phyloP scores from a whole-genome alignment of 805 yeast species.

The Candida methanosorbosa region DNA sequence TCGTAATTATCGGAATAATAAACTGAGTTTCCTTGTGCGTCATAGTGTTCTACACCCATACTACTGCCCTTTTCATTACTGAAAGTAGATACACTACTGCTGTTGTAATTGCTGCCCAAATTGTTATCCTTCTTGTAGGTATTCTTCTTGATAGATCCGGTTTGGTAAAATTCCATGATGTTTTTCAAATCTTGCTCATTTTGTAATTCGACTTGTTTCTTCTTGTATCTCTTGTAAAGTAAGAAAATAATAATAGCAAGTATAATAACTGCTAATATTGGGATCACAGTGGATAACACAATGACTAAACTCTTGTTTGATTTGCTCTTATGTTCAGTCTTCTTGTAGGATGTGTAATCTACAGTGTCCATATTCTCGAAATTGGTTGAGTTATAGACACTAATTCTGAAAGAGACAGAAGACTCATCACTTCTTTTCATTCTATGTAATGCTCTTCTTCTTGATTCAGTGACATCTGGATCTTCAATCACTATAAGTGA shows the following conservation, averaged over 20 bases:
- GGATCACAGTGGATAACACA: conserved; percentile 37
- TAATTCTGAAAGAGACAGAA: conserved; percentile 22
- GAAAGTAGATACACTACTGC: conserved; percentile 3
- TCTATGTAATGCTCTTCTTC: conserved; percentile 11
- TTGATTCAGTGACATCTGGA: conserved; percentile 5
- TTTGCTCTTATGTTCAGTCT: conserved; percentile 4
- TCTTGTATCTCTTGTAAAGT: conserved; percentile 19
- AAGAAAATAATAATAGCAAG: conserved; percentile 20
- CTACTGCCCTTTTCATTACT: neutral
- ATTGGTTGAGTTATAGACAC: conserved; percentile 32
- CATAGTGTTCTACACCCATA: neutral
- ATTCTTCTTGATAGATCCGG: no score
- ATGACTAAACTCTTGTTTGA: conserved; percentile 26
- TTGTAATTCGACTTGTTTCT: conserved; percentile 17
- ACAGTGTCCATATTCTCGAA: conserved; percentile 25
- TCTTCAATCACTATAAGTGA: conserved; percentile 36
- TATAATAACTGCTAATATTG: conserved; percentile 29
- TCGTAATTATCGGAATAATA: neutral
- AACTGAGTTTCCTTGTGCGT: conserved; percentile 7
- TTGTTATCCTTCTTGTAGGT: conserved; percentile 6
- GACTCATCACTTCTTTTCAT: neutral
- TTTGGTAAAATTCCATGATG: conserved; percentile 23
- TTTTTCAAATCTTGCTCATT: conserved; percentile 21
- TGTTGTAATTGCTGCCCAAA: no score
- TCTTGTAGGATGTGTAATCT: conserved; percentile 19